Evolutionary conservation across 129 eudicot genomes (phyloP), one percentile per base, ranked within the genome.

Genomic region (Tagetes patula): DNA sequence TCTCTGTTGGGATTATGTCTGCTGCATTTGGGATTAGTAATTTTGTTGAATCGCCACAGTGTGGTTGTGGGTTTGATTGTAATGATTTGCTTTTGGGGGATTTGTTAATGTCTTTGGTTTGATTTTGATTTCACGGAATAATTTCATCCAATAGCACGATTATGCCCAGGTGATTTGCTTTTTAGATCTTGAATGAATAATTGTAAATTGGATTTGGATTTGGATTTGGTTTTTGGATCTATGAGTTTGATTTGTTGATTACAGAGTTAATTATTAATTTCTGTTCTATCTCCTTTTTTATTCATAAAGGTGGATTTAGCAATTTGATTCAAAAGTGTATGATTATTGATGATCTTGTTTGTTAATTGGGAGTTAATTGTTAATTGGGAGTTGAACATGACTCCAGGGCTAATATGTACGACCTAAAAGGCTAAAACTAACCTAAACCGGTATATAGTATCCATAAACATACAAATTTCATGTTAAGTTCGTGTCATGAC

Each of bases 51-150:
- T 75, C 83, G 20, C 86, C 89, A 9, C 84, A 75, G 67, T 85
- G 89, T 72, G 89, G 89, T 3, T 75, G 86, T 75, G 86, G 89
- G 3, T 79, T 82, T 36, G 75, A 82, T 55, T 85, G 89, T 60
- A 77, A 38, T 30, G 49, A 45, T 10, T 48, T 38, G 75, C 6
- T 6, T 70, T 77, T 41, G 34, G 64, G 48, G 1, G 14, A 48
- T 4, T 2, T 61, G 40, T 70, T 70, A 31, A 40, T 61, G 54
- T 70, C 55, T 58, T 77, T 66, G 7, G 49, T 41, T 41, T 67
- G 59, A 9, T 37, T 6, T 43, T 74, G 7, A 13, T 49, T 52
- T 61, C 43, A 37, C 64, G 62, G 62, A 72, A 58, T 30, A 58
- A 39, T 64, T 39, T 6, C 32, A 39, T 72, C 42, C 20, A 31